Evolutionary conservation across 257 asterid species (phyloP).

Genomic region (Pogostemon cablin): DNA sequence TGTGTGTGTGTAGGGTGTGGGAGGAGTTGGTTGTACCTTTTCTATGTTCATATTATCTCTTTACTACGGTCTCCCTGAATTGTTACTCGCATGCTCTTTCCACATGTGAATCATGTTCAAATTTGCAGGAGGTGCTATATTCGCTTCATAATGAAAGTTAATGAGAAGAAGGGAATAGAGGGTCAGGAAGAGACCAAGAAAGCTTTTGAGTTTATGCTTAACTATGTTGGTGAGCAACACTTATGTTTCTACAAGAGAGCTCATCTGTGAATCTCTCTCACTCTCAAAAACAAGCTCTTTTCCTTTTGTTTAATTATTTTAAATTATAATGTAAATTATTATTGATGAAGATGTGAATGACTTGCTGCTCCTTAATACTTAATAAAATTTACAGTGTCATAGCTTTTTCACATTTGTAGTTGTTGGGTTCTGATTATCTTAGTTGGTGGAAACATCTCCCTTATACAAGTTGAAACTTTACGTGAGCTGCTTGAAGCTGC

Average conservation of each 20-base stretch:
- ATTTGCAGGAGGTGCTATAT: constrained; percentile 92
- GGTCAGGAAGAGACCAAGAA: constrained; percentile 94
- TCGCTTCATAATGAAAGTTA: constrained; percentile 81
- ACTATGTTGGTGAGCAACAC: constrained; percentile 71
- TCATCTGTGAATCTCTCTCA: constrained; percentile 9
- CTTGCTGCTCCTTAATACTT: not conserved
- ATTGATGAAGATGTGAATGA: not conserved
- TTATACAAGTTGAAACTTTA: not conserved
- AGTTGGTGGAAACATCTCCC: not conserved
- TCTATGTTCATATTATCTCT: constrained; percentile 5
- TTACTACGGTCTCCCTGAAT: not conserved
- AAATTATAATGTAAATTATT: constrained; percentile 14
- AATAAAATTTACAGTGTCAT: constrained; percentile 6
- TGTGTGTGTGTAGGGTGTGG: not conserved
- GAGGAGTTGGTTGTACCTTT: not conserved
- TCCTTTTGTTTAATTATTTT: not conserved
- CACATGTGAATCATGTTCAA: constrained; percentile 16
- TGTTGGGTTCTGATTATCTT: constrained; percentile 2
- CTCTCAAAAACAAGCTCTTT: not conserved
- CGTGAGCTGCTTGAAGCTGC: not conserved
- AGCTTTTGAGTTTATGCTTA: constrained; percentile 96
- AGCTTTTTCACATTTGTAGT: constrained; percentile 7
- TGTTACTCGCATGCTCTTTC: not conserved
- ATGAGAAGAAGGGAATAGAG: constrained; percentile 85
- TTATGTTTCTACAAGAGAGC: constrained; percentile 4